Percentiles rank a stretch among this genome's conserved stretches.
Conservation (phyloP, 257 asterid genomes). For the Mitragyna speciosa region DNA sequence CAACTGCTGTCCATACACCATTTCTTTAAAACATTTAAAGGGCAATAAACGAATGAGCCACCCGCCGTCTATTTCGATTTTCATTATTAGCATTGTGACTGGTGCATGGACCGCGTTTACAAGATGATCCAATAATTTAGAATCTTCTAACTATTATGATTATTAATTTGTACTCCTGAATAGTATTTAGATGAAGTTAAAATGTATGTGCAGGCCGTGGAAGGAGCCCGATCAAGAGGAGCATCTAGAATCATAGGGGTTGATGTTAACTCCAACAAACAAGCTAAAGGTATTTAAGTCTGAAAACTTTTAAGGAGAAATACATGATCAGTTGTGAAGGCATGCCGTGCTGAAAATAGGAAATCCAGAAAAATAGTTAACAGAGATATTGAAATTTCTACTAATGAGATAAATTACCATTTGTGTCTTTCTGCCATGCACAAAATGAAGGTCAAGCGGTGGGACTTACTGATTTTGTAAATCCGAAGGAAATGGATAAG, state of each 20-base stretch:
- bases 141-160: neutral
- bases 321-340: no score
- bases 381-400: no score
- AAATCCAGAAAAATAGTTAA: neutral
- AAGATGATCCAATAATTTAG: no score
- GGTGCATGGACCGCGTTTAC: no score
- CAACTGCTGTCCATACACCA: neutral
- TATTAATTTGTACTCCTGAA: no score
- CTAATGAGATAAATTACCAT: no score
- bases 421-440: neutral
- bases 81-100: no score
- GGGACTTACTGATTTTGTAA: constrained; percentile 74
- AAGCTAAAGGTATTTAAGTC: constrained; percentile 45
- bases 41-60: neutral
- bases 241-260: constrained; percentile 76
- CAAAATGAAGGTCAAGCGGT: constrained; percentile 45
- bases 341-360: no score
- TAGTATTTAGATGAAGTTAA: neutral
- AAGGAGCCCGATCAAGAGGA: constrained; percentile 72
- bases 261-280: constrained; percentile 53
- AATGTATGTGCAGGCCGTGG: constrained; percentile 54
- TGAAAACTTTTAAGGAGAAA: no score
- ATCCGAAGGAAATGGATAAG: constrained; percentile 54
- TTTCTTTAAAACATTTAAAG: no score
- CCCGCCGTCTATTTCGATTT: neutral